Conservation (phyloP, 495 filamentous ascomycete genomes). For the Neurospora sp. region DNA sequence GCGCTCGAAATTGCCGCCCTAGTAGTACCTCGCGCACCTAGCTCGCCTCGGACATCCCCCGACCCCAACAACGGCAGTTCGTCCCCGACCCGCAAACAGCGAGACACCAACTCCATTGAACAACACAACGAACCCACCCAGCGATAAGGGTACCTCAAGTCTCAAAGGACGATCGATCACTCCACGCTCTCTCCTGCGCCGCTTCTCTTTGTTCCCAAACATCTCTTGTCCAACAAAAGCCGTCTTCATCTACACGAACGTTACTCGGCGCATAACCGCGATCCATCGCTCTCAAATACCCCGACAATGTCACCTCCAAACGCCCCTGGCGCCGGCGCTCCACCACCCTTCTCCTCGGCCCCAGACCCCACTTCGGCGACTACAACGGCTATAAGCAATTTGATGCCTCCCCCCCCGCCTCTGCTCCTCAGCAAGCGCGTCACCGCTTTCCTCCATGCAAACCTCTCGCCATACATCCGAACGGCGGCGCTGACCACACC, state of each 20-base stretch:
- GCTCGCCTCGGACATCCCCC: neutral
- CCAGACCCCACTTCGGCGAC: neutral
- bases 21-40: neutral
- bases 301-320: constrained; percentile 1
- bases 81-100: neutral
- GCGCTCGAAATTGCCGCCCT: neutral
- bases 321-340: neutral
- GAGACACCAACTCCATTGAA: neutral
- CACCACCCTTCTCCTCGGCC: neutral
- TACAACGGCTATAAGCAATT: constrained; percentile 8
- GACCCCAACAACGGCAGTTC: neutral
- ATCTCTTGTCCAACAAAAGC: neutral
- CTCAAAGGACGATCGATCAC: neutral
- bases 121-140: neutral
- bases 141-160: neutral
- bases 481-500: constrained; percentile 35
- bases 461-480: constrained; percentile 32
- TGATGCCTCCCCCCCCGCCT: constrained; percentile 26
- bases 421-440: constrained; percentile 40
- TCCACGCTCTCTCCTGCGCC: neutral
- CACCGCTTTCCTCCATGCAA: constrained; percentile 37
- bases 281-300: neutral
- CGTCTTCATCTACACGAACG: neutral
- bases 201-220: neutral
- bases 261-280: neutral